Base-by-base conservation (phyloP, 352 stramenopile species). In the Phytopythium boreale region DNA sequence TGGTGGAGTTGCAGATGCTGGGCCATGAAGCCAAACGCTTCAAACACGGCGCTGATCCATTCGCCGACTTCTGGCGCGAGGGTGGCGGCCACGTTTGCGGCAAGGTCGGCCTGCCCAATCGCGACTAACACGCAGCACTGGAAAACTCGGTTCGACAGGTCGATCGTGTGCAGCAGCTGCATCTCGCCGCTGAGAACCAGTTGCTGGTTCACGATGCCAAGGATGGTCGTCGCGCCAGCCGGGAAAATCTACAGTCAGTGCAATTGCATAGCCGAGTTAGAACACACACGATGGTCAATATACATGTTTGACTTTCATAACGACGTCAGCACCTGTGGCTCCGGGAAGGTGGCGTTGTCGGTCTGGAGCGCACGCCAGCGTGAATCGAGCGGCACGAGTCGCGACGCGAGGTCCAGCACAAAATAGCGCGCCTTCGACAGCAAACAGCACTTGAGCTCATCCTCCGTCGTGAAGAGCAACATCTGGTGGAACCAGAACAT, bases 401-500 rank as follows among this genome's bases (percentile, higher is more conserved):
- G 61, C 14, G 77, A 85, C 8, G 79, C 84, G n/a, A 93, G 43
- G n/a, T 79, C 78, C 29, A 93, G 71, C 2, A 67, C 75, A 41
- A 91, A 92, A 44, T 71, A 82, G 15, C 80, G 73, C 20, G 76
- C 75, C 59, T 71, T 81, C 29, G 76, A 90, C 27, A 93, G 66
- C 2, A 93, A 58, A 37, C 72, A 90, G 62, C 82, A 89, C 52
- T 78, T 85, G n/a, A 93, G 63, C 34, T 84, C 74, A 15, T 87
- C 74, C 17, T 84, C 71, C 2, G 76, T 84, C 2, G 72, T 65
- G 52, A 83, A 80, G 64, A 93, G 90, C 9, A 93, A 74, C 52
- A 83, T 88, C 46, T 90, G 81, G 44, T 90, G 74, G 44, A 87
- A 72, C 81, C 84, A 93, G 24, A 79, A 61, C 31, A 92, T 63